Evolutionary conservation across 2,329 filamentous ascomycete species (phyloP), one percentile per base, ranked within the genome.

Genomic region (Gliomastix tumulicola): DNA sequence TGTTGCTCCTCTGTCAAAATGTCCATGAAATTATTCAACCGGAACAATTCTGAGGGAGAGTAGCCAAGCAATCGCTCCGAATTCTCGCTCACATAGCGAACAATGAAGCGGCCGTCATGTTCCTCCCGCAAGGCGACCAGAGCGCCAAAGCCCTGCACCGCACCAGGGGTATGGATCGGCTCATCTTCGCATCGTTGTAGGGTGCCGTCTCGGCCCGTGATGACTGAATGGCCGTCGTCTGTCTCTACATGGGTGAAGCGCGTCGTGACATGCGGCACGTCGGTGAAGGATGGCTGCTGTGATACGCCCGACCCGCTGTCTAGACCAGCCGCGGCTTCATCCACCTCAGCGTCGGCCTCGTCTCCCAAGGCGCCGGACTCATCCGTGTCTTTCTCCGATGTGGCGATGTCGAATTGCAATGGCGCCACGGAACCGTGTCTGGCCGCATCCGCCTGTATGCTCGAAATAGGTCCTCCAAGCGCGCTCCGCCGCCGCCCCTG

Each of bases 181-280:
- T 95, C 88, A 50, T 95, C 88, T 56, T 95, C 88, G 51, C 88
- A 95, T 36, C 79, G 74, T 53, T 94, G 84, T 31, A 92, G 62
- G 1, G 71, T 76, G 3, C 79, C 82, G 36, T 87, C 79, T 38
- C 83, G 73, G 6, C 88, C 88, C 1, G 86, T 92, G 37, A 94
- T 85, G 21, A 94, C 75, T 19, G 83, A 79, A 60, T 95, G 87
- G 0, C 88, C 88, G 13, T 79, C 83, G 3, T 84, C 78, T 0
- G 84, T 88, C 19, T 82, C 65, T 5, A 84, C 68, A 51, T 95
- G 86, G 46, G 81, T 84, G 60, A 94, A 94, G 3, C 88, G 80
- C 18, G 79, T 69, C 2, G 85, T 86, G 3, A 88, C 53, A 19
- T 84, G 63, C 2, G 60, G 50, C 2, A 77, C 66, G 8, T 63